Evolutionary conservation across 257 asterid species (phyloP).

Genomic region (Rubia yunnanensis): DNA sequence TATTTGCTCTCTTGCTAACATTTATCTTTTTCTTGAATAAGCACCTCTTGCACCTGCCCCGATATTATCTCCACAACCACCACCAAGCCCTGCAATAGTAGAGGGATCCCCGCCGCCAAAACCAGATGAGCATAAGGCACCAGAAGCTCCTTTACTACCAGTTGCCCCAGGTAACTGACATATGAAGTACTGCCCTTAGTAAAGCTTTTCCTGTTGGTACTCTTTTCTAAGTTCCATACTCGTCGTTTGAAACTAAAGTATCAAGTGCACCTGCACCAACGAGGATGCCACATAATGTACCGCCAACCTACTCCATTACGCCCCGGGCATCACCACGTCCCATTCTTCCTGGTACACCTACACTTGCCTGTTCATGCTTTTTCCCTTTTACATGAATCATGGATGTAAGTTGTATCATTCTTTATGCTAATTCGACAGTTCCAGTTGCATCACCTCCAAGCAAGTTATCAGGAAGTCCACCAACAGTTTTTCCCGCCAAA

Average conservation of each 20-base stretch:
- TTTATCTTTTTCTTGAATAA: conserved; percentile 15
- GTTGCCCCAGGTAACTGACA: conserved; percentile 40
- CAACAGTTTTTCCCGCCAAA: conserved; percentile 23
- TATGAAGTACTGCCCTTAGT: neutral
- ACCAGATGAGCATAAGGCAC: conserved; percentile 35
- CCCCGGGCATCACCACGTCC: conserved; percentile 25
- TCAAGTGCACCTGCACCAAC: conserved; percentile 13
- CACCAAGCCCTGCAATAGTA: conserved; percentile 24
- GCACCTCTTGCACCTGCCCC: conserved; percentile 38
- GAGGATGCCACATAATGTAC: conserved; percentile 14
- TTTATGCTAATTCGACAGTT: conserved; percentile 13
- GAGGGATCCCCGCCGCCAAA: conserved; percentile 35
- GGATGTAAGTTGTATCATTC: neutral
- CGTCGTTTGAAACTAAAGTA: conserved; percentile 9
- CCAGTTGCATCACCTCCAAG: conserved; percentile 33
- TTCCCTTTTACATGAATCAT: neutral
- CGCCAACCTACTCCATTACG: conserved; percentile 5
- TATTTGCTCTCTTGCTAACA: conserved; percentile 15
- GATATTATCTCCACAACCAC: conserved; percentile 35
- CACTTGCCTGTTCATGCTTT: neutral
- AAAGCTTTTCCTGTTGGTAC: neutral
- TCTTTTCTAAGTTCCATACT: neutral
- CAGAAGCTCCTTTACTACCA: conserved; percentile 26
- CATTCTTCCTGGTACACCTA: conserved; percentile 18
- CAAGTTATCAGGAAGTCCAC: conserved; percentile 27